A percentile compares a stretch with the other conserved stretches of the same genome.
These are phyloP conservation scores for Leonotis leonurus DNA, from an alignment of 257 asterid species.

Conservation along the genomic window DNA sequence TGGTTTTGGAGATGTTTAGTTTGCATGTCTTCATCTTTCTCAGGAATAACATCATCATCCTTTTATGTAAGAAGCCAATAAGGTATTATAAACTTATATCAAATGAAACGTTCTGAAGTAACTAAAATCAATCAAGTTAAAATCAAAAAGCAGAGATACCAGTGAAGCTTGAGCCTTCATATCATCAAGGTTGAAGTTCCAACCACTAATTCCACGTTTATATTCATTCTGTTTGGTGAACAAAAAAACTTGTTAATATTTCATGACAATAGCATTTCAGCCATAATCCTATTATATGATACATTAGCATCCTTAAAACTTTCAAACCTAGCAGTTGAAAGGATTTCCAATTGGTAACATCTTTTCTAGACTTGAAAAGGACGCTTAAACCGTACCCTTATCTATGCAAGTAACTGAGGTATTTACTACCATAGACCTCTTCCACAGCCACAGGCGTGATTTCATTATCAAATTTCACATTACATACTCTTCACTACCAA, in stretches of 20 bases:
- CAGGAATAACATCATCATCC: constrained; percentile 61
- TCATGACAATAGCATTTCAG: background rate
- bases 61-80: constrained; percentile 39
- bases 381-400: background rate
- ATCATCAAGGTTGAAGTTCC: constrained; percentile 77
- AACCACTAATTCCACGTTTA: constrained; percentile 74
- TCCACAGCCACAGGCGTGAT: background rate
- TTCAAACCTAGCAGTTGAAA: background rate
- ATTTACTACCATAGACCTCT: background rate
- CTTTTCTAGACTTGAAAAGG: background rate
- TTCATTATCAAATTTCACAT: background rate
- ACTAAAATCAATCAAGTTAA: background rate
- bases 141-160: constrained; percentile 36
- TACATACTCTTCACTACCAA: background rate
- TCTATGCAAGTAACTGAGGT: constrained; percentile 3
- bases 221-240: constrained; percentile 54
- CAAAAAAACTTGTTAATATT: constrained; percentile 7
- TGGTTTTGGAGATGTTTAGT: constrained; percentile 42
- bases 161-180: constrained; percentile 79
- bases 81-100: constrained; percentile 4
- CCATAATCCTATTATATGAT: background rate
- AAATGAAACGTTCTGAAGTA: background rate
- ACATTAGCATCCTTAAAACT: background rate
- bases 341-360: background rate
- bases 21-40: constrained; percentile 53